These are phyloP conservation scores for Candida peoriensis DNA, from an alignment of 805 yeast species.

Conservation along the genomic window DNA sequence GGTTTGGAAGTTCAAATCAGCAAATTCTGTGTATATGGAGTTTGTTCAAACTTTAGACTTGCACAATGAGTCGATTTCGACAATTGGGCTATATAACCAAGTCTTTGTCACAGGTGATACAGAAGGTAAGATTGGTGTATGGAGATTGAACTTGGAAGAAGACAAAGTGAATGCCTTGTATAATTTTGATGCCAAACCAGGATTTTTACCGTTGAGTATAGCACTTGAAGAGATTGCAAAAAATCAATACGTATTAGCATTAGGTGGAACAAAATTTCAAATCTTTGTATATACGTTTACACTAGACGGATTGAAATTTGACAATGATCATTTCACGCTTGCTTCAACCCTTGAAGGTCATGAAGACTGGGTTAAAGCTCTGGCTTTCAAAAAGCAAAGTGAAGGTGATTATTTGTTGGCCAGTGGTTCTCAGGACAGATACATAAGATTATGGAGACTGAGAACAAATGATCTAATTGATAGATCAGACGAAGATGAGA, in stretches of 20 bases:
- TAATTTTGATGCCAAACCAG: slow-evolving; percentile 32
- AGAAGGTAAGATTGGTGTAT: slow-evolving; percentile 50
- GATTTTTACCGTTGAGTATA: slow-evolving; percentile 45
- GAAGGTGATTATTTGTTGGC: slow-evolving; percentile 65
- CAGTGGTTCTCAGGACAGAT: slow-evolving; percentile 88
- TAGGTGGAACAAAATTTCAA: slow-evolving; percentile 65
- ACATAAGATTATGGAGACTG: slow-evolving; percentile 85
- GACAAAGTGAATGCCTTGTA: slow-evolving; percentile 24
- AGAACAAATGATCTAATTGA: slow-evolving; percentile 51
- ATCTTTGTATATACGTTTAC: slow-evolving; percentile 51
- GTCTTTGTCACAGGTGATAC: slow-evolving; percentile 60
- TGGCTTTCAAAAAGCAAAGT: slow-evolving; percentile 47
- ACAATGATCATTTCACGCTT: slow-evolving; percentile 25
- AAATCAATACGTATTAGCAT: slow-evolving; percentile 44
- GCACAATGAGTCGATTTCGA: slow-evolving; percentile 49
- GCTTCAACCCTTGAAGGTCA: slow-evolving; percentile 74
- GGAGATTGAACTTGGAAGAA: slow-evolving; percentile 33
- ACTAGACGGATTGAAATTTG: slow-evolving; percentile 5
- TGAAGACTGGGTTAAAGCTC: slow-evolving; percentile 90
- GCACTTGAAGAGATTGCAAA: slow-evolving; percentile 27
- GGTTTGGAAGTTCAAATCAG: slow-evolving; percentile 46
- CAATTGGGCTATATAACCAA: slow-evolving; percentile 36
- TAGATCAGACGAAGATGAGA: slow-evolving; percentile 48
- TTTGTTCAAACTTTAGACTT: slow-evolving; percentile 30
- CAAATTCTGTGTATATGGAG: slow-evolving; percentile 11